Percentiles rank a stretch among this genome's conserved stretches.
Evolutionary conservation across 2,329 filamentous ascomycete species (phyloP).

Genomic region (Botryosphaeria dothidea): DNA sequence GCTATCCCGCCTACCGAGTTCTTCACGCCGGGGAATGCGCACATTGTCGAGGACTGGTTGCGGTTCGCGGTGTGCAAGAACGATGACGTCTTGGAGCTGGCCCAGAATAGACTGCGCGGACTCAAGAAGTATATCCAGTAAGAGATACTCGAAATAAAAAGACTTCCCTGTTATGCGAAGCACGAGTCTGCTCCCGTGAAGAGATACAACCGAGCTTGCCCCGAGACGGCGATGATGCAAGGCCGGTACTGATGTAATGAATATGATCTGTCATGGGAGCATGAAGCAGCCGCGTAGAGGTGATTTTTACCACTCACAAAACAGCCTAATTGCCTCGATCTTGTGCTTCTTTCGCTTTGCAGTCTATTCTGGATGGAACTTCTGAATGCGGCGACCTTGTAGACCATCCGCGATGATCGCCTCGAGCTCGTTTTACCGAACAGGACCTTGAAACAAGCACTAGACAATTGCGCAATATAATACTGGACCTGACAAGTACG

Average conservation of each 20-base stretch:
- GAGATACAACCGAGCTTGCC: background rate
- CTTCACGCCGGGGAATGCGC: constrained; percentile 81
- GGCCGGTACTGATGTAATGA: background rate
- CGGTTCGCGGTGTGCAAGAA: constrained; percentile 96
- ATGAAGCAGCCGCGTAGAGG: background rate
- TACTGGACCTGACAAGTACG: no score
- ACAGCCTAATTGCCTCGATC: no score
- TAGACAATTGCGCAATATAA: no score
- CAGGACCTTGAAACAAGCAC: no score
- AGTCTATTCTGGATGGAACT: no score
- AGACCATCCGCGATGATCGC: no score
- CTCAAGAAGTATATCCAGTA: constrained; percentile 32
- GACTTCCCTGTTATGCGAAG: constrained; percentile 44
- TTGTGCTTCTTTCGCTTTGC: no score
- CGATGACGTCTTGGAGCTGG: constrained; percentile 67
- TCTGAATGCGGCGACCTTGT: no score
- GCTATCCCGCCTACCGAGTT: constrained; percentile 97
- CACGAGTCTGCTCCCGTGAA: background rate
- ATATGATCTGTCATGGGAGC: background rate
- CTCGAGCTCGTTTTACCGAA: no score
- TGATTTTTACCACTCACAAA: no score
- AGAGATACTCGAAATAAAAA: constrained; percentile 34
- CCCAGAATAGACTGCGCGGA: constrained; percentile 51
- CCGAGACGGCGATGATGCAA: background rate
- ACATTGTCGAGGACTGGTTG: constrained; percentile 89